These are phyloP conservation scores for Neofusicoccum sp. DNA, from an alignment of 2,329 filamentous ascomycete species.

Conservation along the genomic window DNA sequence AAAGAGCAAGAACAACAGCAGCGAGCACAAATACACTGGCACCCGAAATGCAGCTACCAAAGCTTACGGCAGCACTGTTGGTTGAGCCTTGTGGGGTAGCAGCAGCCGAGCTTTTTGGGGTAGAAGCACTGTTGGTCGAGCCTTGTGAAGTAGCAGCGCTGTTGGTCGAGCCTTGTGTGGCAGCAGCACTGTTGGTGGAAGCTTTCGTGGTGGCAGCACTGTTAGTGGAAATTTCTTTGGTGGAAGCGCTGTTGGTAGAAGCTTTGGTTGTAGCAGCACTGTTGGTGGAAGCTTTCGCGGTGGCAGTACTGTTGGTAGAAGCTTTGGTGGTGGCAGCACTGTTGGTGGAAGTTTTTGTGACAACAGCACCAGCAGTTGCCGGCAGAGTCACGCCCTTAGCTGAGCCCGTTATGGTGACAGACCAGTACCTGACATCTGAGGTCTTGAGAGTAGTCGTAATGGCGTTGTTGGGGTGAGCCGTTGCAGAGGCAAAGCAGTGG, in stretches of 20 bases:
- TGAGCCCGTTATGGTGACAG: constrained; percentile 27
- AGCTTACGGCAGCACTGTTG: neutral
- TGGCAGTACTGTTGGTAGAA: neutral
- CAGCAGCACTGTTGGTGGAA: too few relatives aligned
- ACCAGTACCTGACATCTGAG: constrained; percentile 24
- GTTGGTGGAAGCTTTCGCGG: neutral
- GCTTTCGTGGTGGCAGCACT: too few relatives aligned
- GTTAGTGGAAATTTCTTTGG: too few relatives aligned
- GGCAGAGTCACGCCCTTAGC: constrained; percentile 18
- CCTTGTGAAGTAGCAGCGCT: too few relatives aligned
- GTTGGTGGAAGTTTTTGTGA: too few relatives aligned
- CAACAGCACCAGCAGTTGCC: too few relatives aligned
- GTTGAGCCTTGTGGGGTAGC: too few relatives aligned
- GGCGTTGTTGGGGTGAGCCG: neutral
- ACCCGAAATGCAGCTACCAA: neutral
- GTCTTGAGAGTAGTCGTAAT: neutral
- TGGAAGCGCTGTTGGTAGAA: too few relatives aligned
- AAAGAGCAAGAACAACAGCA: neutral
- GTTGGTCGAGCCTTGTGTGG: neutral
- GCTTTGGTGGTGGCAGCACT: too few relatives aligned
- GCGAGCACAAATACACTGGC: constrained; percentile 1
- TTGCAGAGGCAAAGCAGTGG: neutral
- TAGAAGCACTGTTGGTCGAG: neutral
- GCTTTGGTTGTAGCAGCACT: too few relatives aligned
- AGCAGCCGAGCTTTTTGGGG: too few relatives aligned